Conservation (phyloP, 2,329 filamentous ascomycete species). For the Pseudofabraea citricarpa region DNA sequence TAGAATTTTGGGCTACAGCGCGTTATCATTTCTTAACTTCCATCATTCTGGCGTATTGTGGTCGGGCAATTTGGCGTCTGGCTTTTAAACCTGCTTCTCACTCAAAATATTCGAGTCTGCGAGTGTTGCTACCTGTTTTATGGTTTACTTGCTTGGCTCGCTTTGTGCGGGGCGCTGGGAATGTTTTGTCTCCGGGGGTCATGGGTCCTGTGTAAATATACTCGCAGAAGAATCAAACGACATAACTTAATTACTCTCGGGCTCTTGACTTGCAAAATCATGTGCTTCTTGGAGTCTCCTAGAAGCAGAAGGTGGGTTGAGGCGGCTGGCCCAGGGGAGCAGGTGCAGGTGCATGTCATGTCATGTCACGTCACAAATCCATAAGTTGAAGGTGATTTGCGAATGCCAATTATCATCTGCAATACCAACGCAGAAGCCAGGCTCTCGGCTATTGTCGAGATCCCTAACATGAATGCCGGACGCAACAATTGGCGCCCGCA, state of each 20-base stretch:
- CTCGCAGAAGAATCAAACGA: neutral
- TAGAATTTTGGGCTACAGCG: conserved; percentile 1
- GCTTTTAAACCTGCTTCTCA: neutral
- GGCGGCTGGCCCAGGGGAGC: too few species aligned
- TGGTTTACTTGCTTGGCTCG: neutral
- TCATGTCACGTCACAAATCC: too few species aligned
- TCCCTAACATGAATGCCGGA: too few species aligned
- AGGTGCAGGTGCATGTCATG: too few species aligned
- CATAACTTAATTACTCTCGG: neutral
- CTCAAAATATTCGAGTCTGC: neutral
- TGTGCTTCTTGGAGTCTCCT: too few species aligned
- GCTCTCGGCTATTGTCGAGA: too few species aligned
- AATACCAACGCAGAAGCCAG: too few species aligned
- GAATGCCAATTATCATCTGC: too few species aligned
- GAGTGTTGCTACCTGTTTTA: neutral
- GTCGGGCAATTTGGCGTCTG: neutral
- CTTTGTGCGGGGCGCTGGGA: neutral
- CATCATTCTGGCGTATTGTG: neutral
- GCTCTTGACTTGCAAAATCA: too few species aligned
- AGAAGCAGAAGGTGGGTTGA: too few species aligned
- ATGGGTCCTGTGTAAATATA: conserved; percentile 18
- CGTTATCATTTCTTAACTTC: conserved; percentile 1
- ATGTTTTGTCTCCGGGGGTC: neutral
- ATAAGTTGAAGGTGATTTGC: too few species aligned
- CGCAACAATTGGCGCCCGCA: too few species aligned